phyloP scores from a whole-genome alignment of 139 green algal species.

The Eudorina sp. region DNA sequence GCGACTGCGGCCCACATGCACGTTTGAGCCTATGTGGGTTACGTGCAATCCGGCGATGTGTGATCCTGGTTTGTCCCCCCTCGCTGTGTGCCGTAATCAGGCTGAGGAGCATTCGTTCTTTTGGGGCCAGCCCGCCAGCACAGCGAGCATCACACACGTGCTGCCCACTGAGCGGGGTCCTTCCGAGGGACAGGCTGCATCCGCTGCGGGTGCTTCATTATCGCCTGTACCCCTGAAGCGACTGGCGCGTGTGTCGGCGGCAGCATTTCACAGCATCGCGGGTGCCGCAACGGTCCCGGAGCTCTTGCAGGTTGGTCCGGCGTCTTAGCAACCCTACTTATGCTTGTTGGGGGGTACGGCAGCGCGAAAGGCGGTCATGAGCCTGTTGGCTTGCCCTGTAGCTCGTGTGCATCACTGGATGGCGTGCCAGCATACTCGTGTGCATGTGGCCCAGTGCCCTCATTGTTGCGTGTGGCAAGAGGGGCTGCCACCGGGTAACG shows the following conservation, averaged over 20 bases:
- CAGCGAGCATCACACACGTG: background rate
- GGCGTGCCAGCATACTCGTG: background rate
- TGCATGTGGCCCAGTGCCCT: no score
- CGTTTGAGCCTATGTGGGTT: background rate
- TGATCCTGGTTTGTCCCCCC: background rate
- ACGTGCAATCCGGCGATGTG: background rate
- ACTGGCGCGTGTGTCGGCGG: no score
- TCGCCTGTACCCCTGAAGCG: no score
- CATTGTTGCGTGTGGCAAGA: no score
- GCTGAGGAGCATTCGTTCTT: slow-evolving; percentile 22
- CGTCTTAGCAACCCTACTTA: no score
- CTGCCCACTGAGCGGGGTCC: background rate
- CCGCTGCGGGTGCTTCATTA: background rate
- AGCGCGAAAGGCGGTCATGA: no score
- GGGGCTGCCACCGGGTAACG: no score
- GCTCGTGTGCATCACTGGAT: background rate
- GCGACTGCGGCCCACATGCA: background rate
- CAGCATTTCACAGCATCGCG: slow-evolving; percentile 3
- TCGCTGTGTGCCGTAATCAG: background rate
- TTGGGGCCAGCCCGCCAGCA: background rate
- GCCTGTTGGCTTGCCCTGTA: background rate
- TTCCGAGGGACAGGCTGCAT: background rate
- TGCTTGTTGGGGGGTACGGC: no score
- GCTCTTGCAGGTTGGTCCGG: slow-evolving; percentile 3
- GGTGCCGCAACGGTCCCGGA: background rate